phyloP scores from a whole-genome alignment of 371 early-diverging fungal species.

The Apophysomyces sp. region DNA sequence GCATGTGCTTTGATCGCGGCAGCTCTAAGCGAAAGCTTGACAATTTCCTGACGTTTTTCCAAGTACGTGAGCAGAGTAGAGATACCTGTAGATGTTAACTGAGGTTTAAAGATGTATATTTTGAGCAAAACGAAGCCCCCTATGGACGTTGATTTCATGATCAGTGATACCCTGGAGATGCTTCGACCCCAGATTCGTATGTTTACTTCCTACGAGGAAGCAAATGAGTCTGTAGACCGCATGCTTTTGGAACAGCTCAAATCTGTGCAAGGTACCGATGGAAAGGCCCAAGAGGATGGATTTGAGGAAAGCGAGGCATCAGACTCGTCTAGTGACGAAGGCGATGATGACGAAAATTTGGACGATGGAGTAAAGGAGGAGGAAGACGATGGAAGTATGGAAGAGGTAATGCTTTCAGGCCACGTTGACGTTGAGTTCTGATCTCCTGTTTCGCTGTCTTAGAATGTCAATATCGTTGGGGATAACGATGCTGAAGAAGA shows the following conservation, averaged over 20 bases:
- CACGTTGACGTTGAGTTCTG: constrained; percentile 1
- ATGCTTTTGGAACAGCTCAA: constrained; percentile 55
- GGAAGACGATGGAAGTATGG: constrained; percentile 30
- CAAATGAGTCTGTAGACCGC: constrained; percentile 67
- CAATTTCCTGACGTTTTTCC: constrained; percentile 74
- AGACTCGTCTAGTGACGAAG: constrained; percentile 42
- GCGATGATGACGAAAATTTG: constrained; percentile 42
- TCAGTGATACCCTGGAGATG: constrained; percentile 79
- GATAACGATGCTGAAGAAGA: constrained; percentile 54
- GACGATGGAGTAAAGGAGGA: constrained; percentile 27
- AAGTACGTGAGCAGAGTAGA: constrained; percentile 35
- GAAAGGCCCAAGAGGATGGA: constrained; percentile 40
- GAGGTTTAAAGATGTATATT: constrained; percentile 77
- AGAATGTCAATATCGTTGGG: constrained; percentile 14
- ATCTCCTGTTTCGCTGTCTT: not conserved
- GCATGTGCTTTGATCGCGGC: constrained; percentile 79
- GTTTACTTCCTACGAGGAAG: constrained; percentile 76
- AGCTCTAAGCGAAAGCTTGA: constrained; percentile 66
- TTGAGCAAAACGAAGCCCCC: constrained; percentile 80
- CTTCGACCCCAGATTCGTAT: constrained; percentile 67
- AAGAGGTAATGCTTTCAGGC: constrained; percentile 19
- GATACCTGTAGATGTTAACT: not conserved
- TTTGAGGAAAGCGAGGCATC: constrained; percentile 39
- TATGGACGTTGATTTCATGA: constrained; percentile 87
- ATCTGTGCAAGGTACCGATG: constrained; percentile 36